Percentiles rank a stretch among this genome's conserved stretches.
These are phyloP conservation scores for Ophiostoma ulmi DNA, from an alignment of 2,329 filamentous ascomycete genomes.

Conservation along the genomic window DNA sequence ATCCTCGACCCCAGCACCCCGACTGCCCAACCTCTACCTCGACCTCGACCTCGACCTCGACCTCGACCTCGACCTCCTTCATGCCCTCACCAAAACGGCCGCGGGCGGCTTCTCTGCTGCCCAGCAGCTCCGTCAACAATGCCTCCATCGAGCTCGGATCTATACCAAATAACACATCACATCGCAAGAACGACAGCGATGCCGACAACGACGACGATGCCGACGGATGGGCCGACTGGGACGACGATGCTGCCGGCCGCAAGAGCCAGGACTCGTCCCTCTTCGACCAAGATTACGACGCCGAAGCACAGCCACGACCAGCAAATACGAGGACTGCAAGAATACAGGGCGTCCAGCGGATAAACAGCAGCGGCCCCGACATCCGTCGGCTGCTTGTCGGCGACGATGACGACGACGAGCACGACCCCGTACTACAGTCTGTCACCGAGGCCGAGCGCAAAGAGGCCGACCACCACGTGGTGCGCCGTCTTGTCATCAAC, in stretches of 20 bases:
- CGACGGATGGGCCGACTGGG: constrained; percentile 74
- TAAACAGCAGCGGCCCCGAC: constrained; percentile 1
- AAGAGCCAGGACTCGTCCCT: constrained; percentile 10
- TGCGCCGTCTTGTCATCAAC: constrained; percentile 67
- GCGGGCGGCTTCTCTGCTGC: constrained; percentile 15
- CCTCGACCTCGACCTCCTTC: neutral
- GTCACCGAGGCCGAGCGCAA: constrained; percentile 68
- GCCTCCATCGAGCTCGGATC: constrained; percentile 54
- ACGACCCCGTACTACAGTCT: constrained; percentile 25
- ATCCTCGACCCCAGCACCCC: neutral
- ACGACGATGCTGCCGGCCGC: constrained; percentile 62
- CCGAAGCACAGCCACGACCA: neutral
- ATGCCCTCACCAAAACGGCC: constrained; percentile 24
- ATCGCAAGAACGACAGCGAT: constrained; percentile 46
- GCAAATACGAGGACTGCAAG: constrained; percentile 57
- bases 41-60: neutral
- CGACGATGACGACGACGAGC: constrained; percentile 11
- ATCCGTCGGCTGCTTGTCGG: constrained; percentile 11
- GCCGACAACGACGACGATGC: constrained; percentile 41
- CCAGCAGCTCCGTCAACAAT: constrained; percentile 11
- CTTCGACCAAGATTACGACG: constrained; percentile 51
- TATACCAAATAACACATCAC: constrained; percentile 34
- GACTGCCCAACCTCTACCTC: neutral
- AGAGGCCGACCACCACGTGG: constrained; percentile 67
- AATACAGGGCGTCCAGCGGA: constrained; percentile 60